Conservation (phyloP, 1,139 yeast species). For the Saccharomyces pastorianus region DNA sequence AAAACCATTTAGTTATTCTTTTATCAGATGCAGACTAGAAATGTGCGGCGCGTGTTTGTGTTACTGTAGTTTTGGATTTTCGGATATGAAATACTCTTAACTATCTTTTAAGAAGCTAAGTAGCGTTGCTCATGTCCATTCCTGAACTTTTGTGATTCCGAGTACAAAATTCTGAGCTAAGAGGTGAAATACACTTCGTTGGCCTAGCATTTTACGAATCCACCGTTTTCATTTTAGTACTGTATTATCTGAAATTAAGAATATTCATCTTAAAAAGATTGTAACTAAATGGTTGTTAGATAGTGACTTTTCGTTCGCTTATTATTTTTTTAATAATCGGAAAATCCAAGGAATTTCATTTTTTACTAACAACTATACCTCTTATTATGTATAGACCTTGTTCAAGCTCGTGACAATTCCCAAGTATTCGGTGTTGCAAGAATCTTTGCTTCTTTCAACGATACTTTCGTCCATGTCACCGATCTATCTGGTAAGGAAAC, state of each 20-base stretch:
- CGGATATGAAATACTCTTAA: background rate
- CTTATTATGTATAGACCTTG: background rate
- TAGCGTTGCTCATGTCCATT: background rate
- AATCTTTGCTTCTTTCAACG: no score
- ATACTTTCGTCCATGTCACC: no score
- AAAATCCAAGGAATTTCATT: background rate
- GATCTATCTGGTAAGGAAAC: no score
- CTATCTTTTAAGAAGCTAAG: background rate
- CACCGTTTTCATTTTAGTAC: background rate
- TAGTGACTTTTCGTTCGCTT: background rate
- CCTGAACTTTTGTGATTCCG: background rate
- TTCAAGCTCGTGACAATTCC: no score
- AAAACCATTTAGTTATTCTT: slow-evolving; percentile 33
- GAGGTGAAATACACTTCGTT: background rate
- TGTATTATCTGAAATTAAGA: background rate
- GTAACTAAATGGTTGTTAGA: background rate
- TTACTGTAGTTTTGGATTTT: background rate
- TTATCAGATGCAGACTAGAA: slow-evolving; percentile 1
- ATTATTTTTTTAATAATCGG: background rate
- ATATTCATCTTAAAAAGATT: background rate
- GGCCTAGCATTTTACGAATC: background rate
- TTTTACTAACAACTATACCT: slow-evolving; percentile 8
- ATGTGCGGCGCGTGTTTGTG: background rate
- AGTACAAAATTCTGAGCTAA: background rate
- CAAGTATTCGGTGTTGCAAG: no score